Conservation (phyloP, 768 basidiomycete species). For the Phlegmacium glaucopus region DNA sequence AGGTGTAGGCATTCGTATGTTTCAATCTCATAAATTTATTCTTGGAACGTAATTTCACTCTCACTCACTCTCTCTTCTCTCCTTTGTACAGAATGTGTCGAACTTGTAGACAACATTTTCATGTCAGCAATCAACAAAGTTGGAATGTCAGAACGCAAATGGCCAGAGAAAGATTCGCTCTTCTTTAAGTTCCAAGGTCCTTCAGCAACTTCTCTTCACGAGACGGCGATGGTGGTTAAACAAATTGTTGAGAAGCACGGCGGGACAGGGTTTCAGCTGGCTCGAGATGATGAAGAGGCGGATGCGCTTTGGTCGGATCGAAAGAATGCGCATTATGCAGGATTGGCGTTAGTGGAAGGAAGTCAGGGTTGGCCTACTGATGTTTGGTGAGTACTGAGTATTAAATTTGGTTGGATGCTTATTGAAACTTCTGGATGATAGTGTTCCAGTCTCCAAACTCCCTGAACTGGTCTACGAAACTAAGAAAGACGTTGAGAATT, state of each 20-base stretch:
- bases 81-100: conserved; percentile 64
- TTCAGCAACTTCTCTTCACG: conserved; percentile 51
- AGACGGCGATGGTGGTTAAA: conserved; percentile 58
- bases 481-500: conserved; percentile 58
- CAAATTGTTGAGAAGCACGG: conserved; percentile 61
- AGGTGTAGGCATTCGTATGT: conserved; percentile 75
- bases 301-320: conserved; percentile 70
- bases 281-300: conserved; percentile 62
- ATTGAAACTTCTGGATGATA: conserved; percentile 5
- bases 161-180: conserved; percentile 63
- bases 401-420: too few relatives aligned
- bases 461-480: conserved; percentile 67
- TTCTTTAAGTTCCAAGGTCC: conserved; percentile 89
- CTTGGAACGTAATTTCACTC: too few relatives aligned
- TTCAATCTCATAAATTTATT: neutral
- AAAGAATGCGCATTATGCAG: conserved; percentile 61
- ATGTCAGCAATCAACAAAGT: conserved; percentile 60
- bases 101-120: conserved; percentile 71
- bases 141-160: conserved; percentile 51
- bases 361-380: conserved; percentile 68
- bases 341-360: conserved; percentile 54
- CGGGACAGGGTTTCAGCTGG: conserved; percentile 64
- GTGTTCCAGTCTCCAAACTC: conserved; percentile 62
- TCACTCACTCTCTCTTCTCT: neutral
- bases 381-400: conserved; percentile 50